Conservation (phyloP, 176 grass and related monocot species). For the Musa itinerans region DNA sequence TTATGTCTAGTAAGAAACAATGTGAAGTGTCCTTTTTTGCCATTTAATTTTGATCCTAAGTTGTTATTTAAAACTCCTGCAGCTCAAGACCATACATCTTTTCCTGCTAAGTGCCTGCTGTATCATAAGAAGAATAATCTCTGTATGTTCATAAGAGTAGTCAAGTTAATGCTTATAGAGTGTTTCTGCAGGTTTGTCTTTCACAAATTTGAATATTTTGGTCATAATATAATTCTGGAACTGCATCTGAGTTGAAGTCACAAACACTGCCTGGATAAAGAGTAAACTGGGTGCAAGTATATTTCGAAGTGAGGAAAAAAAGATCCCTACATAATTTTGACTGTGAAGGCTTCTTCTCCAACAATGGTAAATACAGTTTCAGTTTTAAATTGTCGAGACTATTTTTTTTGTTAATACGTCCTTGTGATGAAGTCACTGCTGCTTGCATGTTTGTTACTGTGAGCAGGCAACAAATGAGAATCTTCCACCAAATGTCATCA, state of each 20-base stretch:
- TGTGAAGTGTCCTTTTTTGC: background rate
- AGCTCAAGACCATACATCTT: background rate
- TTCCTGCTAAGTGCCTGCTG: background rate
- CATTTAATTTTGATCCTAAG: background rate
- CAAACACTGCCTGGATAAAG: background rate
- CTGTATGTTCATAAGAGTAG: no score
- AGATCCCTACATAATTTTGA: no score
- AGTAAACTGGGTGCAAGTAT: background rate
- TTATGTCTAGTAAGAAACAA: background rate
- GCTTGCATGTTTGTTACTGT: background rate
- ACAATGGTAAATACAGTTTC: background rate
- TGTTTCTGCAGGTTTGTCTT: background rate
- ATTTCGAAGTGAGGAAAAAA: background rate
- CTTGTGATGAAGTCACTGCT: background rate
- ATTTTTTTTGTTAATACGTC: background rate
- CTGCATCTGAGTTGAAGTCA: background rate
- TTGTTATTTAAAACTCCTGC: background rate
- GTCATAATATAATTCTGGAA: background rate
- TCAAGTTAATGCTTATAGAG: background rate
- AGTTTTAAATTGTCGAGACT: background rate
- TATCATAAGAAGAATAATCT: background rate
- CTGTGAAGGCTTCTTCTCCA: no score
- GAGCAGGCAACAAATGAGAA: constrained; percentile 86
- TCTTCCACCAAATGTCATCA: constrained; percentile 88
- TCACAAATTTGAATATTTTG: background rate